Evolutionary conservation across 1,284 basidiomycete species (phyloP).

Genomic region (Fomitopsis palustris): DNA sequence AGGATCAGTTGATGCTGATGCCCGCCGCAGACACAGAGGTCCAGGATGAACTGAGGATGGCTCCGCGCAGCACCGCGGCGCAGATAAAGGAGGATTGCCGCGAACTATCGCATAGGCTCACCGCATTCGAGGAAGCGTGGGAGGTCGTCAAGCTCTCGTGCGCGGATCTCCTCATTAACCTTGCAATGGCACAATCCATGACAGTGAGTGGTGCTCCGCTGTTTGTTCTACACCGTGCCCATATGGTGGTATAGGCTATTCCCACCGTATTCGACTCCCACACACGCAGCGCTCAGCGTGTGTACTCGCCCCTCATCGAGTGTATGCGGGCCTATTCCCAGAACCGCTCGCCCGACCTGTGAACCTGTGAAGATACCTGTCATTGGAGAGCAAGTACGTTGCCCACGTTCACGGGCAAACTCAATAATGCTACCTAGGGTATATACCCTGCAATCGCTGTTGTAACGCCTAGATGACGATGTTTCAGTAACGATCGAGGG

Average conservation of each 20-base stretch:
- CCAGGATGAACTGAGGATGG: neutral
- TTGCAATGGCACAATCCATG: constrained; percentile 22
- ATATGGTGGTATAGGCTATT: constrained; percentile 7
- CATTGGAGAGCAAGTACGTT: no score
- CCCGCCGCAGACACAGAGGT: neutral
- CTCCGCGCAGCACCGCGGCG: constrained; percentile 3
- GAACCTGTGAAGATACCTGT: no score
- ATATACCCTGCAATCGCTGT: no score
- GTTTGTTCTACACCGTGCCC: neutral
- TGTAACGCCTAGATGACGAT: neutral
- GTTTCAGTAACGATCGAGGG: neutral
- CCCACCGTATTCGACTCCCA: constrained; percentile 16
- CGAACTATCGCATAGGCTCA: constrained; percentile 21
- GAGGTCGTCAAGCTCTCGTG: constrained; percentile 26
- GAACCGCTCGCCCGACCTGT: constrained; percentile 20
- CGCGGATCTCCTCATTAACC: constrained; percentile 20
- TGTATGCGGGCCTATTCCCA: constrained; percentile 27
- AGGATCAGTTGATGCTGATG: neutral
- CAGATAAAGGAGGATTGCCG: constrained; percentile 21
- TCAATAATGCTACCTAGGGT: neutral
- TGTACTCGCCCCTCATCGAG: constrained; percentile 26
- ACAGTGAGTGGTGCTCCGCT: constrained; percentile 14
- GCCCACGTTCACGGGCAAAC: no score
- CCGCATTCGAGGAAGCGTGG: constrained; percentile 30
- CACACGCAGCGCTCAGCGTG: constrained; percentile 4